Base-by-base conservation (phyloP, 805 yeast species). In the Wickerhamiella slavikovae region DNA sequence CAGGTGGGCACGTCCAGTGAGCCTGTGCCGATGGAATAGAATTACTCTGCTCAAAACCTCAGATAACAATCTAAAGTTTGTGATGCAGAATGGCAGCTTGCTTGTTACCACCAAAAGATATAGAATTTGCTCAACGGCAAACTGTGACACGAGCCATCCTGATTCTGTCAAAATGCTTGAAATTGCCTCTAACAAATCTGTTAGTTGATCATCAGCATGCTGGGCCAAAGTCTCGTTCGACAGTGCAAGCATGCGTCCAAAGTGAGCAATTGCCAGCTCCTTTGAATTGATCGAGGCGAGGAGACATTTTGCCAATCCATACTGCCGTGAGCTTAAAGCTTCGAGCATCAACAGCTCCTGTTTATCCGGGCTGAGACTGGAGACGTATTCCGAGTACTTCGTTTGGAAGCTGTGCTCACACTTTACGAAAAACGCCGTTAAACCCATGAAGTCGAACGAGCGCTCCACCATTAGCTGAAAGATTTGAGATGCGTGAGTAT, bases 1-100 rank as follows among this genome's bases (percentile, higher is more conserved):
- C 26, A 82, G 43, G 46, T 80, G 92, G 42, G 77, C 71, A 44
- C 95, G 67, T 22, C 71, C 68, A 0, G 72, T 58, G 13, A 83
- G 52, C 42, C 80, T 64, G 44, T 57, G 66, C 30, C 94, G 62
- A 41, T 79, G 89, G 43, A 62, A 62, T 17, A 79, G 52, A 6
- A 83, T 47, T 2, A 77, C 51, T 22, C 63, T 60, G 0, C 93
- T 71, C 16, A 75, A 40, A 0, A 68, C 51, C 31, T 63, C 64
- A 4, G 68, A 55, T 3, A 65, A 38, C 36, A 2, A 50, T 32
- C 41, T 57, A 71, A 2, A 55, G 29, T 1, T 47, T 52, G 24
- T 32, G 13, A 38, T 34, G 16, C 30, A 23, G 6, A 45, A 30
- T n/a, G 13, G 30, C 28, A 25, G 42, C 29, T 22, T 36, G 17